A percentile compares a stretch with the other conserved stretches of the same genome.
Conservation (phyloP, 257 asterid genomes). For the Henckelia pumila region DNA sequence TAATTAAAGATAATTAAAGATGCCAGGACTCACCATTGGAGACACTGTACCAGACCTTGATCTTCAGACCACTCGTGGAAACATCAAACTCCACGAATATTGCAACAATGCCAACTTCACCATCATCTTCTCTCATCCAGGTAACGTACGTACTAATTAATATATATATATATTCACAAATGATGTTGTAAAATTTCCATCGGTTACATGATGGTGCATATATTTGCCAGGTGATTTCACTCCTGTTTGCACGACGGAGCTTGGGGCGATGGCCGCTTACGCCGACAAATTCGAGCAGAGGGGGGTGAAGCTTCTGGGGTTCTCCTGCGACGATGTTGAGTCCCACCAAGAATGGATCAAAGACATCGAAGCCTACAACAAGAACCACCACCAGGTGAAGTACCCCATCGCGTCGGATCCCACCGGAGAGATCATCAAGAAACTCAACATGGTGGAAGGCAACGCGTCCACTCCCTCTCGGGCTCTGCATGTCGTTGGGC, state of each 20-base stretch:
- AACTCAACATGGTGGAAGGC: conserved; percentile 90
- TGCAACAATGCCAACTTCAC: conserved; percentile 45
- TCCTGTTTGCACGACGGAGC: conserved; percentile 94
- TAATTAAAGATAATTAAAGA: no score
- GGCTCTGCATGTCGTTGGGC: conserved; percentile 77
- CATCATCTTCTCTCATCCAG: conserved; percentile 87
- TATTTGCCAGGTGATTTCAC: conserved; percentile 88
- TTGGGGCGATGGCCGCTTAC: conserved; percentile 78
- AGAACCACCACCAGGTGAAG: conserved; percentile 53
- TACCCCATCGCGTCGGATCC: conserved; percentile 83
- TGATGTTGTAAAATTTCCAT: no score
- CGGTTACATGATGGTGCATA: no score
- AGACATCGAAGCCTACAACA: conserved; percentile 73
- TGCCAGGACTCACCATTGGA: background rate
- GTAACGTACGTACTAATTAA: no score
- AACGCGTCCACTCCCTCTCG: conserved; percentile 58
- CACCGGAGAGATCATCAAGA: conserved; percentile 44
- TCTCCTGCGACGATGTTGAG: conserved; percentile 65
- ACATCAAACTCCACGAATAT: conserved; percentile 60
- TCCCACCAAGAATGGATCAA: conserved; percentile 82
- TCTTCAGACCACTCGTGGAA: background rate
- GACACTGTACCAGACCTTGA: background rate
- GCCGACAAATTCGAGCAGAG: conserved; percentile 58
- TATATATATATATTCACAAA: no score
- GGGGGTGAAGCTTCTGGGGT: conserved; percentile 74